Evolutionary conservation across 768 basidiomycete species (phyloP), one percentile per base, ranked within the genome.

Genomic region (Steccherinum ochraceum): DNA sequence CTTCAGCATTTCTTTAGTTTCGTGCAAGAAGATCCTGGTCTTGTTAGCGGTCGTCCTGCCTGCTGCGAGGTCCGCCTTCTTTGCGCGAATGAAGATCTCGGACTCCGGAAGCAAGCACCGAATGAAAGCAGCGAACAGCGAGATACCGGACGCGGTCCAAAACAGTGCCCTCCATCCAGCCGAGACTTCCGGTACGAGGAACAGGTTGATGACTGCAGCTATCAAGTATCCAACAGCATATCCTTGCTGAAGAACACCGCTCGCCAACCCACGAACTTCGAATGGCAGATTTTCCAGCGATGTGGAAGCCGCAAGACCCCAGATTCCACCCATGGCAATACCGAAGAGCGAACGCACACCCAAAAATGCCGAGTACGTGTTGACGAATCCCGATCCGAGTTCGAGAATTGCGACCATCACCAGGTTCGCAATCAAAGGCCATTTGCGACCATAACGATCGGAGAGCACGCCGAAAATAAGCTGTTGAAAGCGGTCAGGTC

Each of bases 371-470:
- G 53, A 25, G 69, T 80, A 97, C 0, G 83, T 90, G 16, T 84
- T 74, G 40, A 83, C 82, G 67, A 94, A 97, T 23, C 89, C 84
- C 1, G 83, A 81, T 0, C 83, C 88, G 20, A 96, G 78, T 60
- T 93, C 83, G 48, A 96, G 79, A 3, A 77, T 64, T 12, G 78
- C 74, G 54, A 91, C 79, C 44, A 93, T 62, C 21, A 91, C 42
- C 19, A 94, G 74, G 64, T 93, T 93, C 56, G 59, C 56, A 24
- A 95, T 81, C 3, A 94, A 74, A 3, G 93, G 93, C 93, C 93
- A 98, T 74, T 94, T 95, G 24, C 94, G 79, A 3, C 94, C 94
- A 64, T 74, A 95, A 3, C 94, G 81, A 64, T 96, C 94, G 1
- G 87, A 88, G n/a, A 86, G 58, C 40, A 93, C 64, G 43, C 92